A percentile compares a stretch with the other conserved stretches of the same genome.
Evolutionary conservation across 208 protist genomes (phyloP).

Genomic region (Acanthamoeba lenticulata): DNA sequence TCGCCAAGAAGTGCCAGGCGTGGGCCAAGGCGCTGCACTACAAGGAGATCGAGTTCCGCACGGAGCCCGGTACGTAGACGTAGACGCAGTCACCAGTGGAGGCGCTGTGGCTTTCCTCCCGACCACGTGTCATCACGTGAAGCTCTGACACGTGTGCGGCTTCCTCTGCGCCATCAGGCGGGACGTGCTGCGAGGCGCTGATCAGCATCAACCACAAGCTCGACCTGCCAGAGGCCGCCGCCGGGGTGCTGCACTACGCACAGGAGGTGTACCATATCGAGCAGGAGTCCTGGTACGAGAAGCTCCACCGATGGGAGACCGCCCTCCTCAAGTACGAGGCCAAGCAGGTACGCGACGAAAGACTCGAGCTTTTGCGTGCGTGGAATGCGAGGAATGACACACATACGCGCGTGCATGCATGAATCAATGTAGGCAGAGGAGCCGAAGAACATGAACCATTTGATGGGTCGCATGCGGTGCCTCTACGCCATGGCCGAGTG

Average conservation of each 20-base stretch:
- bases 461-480: conserved; percentile 96
- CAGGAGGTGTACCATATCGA: conserved; percentile 71
- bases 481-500: conserved; percentile 97
- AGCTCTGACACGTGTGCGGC: neutral
- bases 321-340: conserved; percentile 47
- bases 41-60: conserved; percentile 86
- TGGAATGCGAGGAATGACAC: conserved; percentile 80
- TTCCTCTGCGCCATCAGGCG: neutral
- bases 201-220: conserved; percentile 99
- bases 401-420: no score
- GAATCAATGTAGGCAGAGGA: conserved; percentile 88
- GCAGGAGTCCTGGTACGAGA: conserved; percentile 92
- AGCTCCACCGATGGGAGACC: conserved; percentile 97
- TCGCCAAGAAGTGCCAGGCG: conserved; percentile 83
- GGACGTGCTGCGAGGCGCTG: conserved; percentile 84
- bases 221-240: conserved; percentile 97
- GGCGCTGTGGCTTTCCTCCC: neutral
- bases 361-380: no score
- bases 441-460: conserved; percentile 90
- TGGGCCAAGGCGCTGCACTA: conserved; percentile 90
- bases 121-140: neutral
- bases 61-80: neutral
- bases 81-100: neutral
- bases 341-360: conserved; percentile 85
- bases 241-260: conserved; percentile 96